phyloP scores from a whole-genome alignment of 2,329 filamentous ascomycete genomes.

The Ascomycota sp. region DNA sequence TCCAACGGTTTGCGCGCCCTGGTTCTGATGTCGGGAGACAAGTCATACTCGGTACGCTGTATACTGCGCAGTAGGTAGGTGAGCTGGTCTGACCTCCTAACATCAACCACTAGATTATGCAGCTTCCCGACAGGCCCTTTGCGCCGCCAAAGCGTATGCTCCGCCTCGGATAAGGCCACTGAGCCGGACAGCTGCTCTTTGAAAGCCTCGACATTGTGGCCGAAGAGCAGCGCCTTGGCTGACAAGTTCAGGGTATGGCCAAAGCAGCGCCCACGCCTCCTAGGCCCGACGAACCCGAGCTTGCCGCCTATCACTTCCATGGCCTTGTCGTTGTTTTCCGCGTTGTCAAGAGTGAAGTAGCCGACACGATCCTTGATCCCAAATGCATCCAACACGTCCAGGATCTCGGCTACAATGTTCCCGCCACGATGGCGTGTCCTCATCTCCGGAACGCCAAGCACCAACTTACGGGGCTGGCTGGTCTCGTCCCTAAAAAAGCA shows the following conservation, averaged over 20 bases:
- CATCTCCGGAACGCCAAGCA: too few species aligned
- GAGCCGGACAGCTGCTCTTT: neutral
- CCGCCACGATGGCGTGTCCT: too few species aligned
- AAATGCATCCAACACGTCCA: too few species aligned
- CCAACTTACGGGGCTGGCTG: neutral
- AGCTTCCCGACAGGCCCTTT: constrained; percentile 1
- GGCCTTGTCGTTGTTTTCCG: constrained; percentile 1
- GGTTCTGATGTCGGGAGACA: constrained; percentile 1
- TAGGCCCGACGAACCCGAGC: constrained; percentile 1
- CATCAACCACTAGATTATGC: constrained; percentile 1
- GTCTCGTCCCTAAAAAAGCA: neutral
- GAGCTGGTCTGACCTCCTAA: constrained; percentile 1
- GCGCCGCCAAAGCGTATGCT: neutral
- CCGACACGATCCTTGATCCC: constrained; percentile 1
- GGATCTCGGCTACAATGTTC: too few species aligned
- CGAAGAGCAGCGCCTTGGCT: neutral
- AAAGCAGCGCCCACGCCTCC: constrained; percentile 1
- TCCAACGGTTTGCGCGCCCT: constrained; percentile 2
- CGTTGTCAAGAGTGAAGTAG: constrained; percentile 2
- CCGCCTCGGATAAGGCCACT: neutral
- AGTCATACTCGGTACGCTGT: constrained; percentile 1
- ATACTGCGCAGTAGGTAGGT: constrained; percentile 1
- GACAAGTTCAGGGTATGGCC: neutral
- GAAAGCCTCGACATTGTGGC: neutral
- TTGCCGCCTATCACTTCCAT: constrained; percentile 1